Evolutionary conservation across 179 eudicot genomes (phyloP), one percentile per base, ranked within the genome.

Genomic region (Camellia oleifera): DNA sequence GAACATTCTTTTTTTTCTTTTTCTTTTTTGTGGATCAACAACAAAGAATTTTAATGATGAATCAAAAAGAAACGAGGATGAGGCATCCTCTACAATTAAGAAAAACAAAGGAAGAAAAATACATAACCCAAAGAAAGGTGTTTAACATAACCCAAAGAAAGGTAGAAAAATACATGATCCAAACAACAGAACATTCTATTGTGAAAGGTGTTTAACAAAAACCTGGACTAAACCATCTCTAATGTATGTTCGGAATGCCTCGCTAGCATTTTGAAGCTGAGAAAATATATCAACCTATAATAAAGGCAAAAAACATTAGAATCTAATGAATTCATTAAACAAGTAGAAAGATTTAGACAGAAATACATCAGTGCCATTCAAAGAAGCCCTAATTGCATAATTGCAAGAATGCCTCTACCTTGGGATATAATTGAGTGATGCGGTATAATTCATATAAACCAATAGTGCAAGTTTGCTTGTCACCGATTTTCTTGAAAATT

Each of bases 201-300:
- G 9, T 2, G n/a, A 44, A 70, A 71, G 58, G 58, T 71, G 42
- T 20, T 8, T 17, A 64, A 78, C n/a, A 12, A 79, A 81, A 46
- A 94, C 99, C 99, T 96, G 99, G 52, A 94, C 93, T 89, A 96
- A 82, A 77, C 99, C 99, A 73, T 96, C 99, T 90, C 98, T 87
- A 57, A 96, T 96, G 81, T 96, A 96, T 1, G 99, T 96, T 77
- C 99, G 90, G 72, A 96, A 96, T 82, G 99, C 99, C 83, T 96
- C 99, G 60, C 99, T 96, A 32, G 98, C 99, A 86, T 96, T 96
- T 84, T 94, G 98, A 66, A 95, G 95, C 86, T 96, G 99, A 76
- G 97, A 77, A 86, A 94, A 96, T 83, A 96, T 96, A 86, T 96
- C 98, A 83, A 96, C 99, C 99, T 96, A 85, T 9, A 86, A 66